Percentiles rank a stretch among this genome's conserved stretches.
These are phyloP conservation scores for Chrysanthemum lavandulifolium DNA, from an alignment of 129 eudicot genomes.

Conservation along the genomic window DNA sequence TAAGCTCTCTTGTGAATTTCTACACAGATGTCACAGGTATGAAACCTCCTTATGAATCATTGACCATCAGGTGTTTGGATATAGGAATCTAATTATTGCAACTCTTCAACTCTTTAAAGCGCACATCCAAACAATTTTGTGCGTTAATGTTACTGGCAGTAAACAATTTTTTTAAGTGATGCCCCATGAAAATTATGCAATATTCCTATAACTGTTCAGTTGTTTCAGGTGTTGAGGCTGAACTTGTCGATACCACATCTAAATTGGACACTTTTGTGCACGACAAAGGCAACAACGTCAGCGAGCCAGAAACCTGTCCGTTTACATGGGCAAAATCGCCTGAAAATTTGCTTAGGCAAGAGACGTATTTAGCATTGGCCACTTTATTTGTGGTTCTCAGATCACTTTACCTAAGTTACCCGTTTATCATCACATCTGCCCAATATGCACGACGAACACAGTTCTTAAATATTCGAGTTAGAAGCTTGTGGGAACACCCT, in stretches of 20 bases:
- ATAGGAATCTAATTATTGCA: not conserved
- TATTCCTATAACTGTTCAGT: not conserved
- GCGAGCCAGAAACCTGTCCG: constrained; percentile 65
- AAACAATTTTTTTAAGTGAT: too few relatives aligned
- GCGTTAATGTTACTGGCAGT: too few relatives aligned
- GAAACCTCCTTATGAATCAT: not conserved
- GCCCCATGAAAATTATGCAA: not conserved
- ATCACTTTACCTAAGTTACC: constrained; percentile 51
- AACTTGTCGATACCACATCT: constrained; percentile 31
- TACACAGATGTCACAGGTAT: constrained; percentile 74
- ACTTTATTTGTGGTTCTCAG: constrained; percentile 67
- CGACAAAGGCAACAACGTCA: constrained; percentile 22
- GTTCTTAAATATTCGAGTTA: constrained; percentile 34
- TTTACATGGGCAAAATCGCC: constrained; percentile 94
- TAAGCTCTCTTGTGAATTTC: constrained; percentile 61
- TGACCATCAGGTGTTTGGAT: not conserved
- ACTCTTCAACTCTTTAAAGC: not conserved
- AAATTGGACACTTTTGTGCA: constrained; percentile 25
- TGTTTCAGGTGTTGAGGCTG: constrained; percentile 41
- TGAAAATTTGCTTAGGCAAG: constrained; percentile 71
- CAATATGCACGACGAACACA: constrained; percentile 67
- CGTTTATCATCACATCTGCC: constrained; percentile 41
- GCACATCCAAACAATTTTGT: too few relatives aligned
- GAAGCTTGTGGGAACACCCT: constrained; percentile 71
- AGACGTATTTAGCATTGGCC: constrained; percentile 76